phyloP scores from a whole-genome alignment of 1,139 yeast species.

The Candida glucosophila region DNA sequence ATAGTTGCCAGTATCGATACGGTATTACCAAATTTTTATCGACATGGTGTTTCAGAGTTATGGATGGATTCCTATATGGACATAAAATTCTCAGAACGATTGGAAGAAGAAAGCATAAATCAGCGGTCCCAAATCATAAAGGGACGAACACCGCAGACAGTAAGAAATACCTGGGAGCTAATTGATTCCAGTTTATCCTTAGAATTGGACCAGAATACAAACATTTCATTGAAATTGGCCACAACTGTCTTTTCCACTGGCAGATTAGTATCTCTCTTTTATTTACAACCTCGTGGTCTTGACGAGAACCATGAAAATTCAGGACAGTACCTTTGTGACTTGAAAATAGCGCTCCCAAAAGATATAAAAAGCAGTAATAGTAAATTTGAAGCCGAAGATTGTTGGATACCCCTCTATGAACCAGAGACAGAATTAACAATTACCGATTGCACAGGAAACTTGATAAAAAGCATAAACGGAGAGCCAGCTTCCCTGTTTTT shows the following conservation, averaged over 20 bases:
- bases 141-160: too few species aligned
- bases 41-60: conserved; percentile 39
- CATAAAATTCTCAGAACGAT: conserved; percentile 13
- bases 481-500: conserved; percentile 44
- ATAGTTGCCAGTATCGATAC: conserved; percentile 44
- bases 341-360: conserved; percentile 17
- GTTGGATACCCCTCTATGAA: conserved; percentile 26
- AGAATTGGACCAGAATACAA: conserved; percentile 9
- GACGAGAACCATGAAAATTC: conserved; percentile 8
- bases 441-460: conserved; percentile 41
- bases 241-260: conserved; percentile 34
- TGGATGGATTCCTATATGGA: conserved; percentile 32
- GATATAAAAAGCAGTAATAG: conserved; percentile 3
- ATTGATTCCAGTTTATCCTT: conserved; percentile 19
- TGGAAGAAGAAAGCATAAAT: conserved; percentile 11
- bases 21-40: conserved; percentile 24
- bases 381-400: conserved; percentile 13
- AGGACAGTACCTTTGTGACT: conserved; percentile 25
- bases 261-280: conserved; percentile 29
- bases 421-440: conserved; percentile 19
- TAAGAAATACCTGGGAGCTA: conserved; percentile 31
- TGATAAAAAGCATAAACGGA: conserved; percentile 40
- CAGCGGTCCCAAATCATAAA: too few species aligned
- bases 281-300: conserved; percentile 15
- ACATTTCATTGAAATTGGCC: conserved; percentile 22